Conservation (phyloP, 176 grass and related monocot genomes). For the Rhynchospora tenuis region DNA sequence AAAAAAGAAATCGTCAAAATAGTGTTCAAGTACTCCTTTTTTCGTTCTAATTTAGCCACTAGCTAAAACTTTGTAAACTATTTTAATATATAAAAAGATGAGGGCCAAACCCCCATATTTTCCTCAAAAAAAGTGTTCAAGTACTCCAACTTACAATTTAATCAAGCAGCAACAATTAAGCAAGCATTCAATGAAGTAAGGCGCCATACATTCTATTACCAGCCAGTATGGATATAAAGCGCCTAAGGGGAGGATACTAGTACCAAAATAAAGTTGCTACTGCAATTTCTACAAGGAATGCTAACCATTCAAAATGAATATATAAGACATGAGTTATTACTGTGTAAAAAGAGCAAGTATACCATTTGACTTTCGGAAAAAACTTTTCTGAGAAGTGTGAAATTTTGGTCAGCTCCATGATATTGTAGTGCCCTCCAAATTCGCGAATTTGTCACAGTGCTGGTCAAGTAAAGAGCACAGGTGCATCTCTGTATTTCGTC, state of each 20-base stretch:
- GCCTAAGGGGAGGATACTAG: background rate
- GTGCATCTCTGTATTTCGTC: slow-evolving; percentile 26
- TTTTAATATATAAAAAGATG: no score
- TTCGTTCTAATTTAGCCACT: no score
- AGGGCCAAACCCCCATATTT: no score
- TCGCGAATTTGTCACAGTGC: slow-evolving; percentile 39
- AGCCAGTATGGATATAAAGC: background rate
- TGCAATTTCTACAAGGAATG: background rate
- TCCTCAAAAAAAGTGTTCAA: no score
- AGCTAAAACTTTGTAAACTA: no score
- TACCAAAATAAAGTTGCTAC: background rate
- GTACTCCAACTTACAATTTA: no score
- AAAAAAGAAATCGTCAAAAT: background rate
- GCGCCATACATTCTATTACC: background rate
- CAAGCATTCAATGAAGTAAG: background rate
- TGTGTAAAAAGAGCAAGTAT: background rate
- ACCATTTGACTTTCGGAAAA: slow-evolving; percentile 40
- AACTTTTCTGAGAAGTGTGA: slow-evolving; percentile 44
- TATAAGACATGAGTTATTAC: background rate
- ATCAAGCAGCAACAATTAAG: background rate
- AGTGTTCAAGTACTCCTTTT: no score
- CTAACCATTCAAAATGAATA: background rate
- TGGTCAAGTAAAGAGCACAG: slow-evolving; percentile 48
- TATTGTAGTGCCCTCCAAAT: slow-evolving; percentile 50
- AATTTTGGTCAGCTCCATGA: slow-evolving; percentile 31